Base-by-base conservation (phyloP, 2,329 filamentous ascomycete genomes). In the Fusarium continuum region DNA sequence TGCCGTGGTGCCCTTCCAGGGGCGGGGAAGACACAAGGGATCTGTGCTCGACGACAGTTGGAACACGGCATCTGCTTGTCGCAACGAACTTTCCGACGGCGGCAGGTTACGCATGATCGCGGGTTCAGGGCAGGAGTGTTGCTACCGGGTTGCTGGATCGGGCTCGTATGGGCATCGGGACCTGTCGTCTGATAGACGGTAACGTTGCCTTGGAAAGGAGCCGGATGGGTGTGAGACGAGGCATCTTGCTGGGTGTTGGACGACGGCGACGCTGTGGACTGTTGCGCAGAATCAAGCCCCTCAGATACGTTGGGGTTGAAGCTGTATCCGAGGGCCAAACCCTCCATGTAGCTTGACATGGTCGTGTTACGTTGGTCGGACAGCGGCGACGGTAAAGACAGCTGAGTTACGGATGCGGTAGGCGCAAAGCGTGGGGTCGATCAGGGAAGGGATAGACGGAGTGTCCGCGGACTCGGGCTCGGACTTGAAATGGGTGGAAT, bases 51-150 rank as follows among this genome's bases (percentile, higher is more conserved):
- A 35, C 85, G 84, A 74, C 90, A 93, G 74, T 93, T 92, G 68
- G 86, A 86, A 75, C 90, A 93, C 14, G 90, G 88, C 80, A 91
- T 86, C 69, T 85, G 83, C 78, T 92, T 92, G 78, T 93, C 89
- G 80, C 90, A 93, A 70, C 89, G 89, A 50, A 93, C 90, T 75
- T 91, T 90, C 61, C 88, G 79, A 38, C 81, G 78, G 10, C 81
- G 77, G 60, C 81, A 83, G 32, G 80, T 82, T 16, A 83, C 80
- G 65, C 81, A 83, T 60, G 80, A 82, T 58, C 81, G 76, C 25
- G 81, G 81, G 60, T 83, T 83, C 40, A 82, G 55, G 31, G 74
- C 74, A 7, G 76, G 75, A 19, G 66, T 48, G 34, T 71, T 72
- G 59, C 74, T 71, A 31, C 74, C 74, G n/a, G 75, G 64, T 23